phyloP scores from a whole-genome alignment of 1,284 basidiomycete genomes.

The Sporisorium reilianum region DNA sequence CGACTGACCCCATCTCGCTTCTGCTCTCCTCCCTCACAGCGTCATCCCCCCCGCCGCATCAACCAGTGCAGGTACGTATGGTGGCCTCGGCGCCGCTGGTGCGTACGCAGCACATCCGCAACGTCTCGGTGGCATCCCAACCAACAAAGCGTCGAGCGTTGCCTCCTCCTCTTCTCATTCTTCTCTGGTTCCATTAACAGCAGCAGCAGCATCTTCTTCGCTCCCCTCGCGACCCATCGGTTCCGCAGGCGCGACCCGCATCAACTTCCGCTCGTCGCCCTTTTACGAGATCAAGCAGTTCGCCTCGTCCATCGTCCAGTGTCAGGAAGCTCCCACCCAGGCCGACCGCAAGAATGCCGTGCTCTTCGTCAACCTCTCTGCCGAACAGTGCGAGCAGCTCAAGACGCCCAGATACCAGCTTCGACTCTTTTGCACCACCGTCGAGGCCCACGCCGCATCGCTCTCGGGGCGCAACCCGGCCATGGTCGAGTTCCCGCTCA shows the following conservation, averaged over 20 bases:
- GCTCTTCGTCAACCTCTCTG: constrained; percentile 44
- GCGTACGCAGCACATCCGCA: constrained; percentile 31
- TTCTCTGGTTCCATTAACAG: constrained; percentile 19
- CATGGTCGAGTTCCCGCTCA: constrained; percentile 62
- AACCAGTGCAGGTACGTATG: constrained; percentile 44
- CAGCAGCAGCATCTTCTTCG: constrained; percentile 8
- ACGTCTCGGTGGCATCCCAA: constrained; percentile 28
- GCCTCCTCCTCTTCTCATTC: constrained; percentile 37
- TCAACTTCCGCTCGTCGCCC: constrained; percentile 59
- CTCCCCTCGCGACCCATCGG: constrained; percentile 16
- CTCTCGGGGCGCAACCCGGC: constrained; percentile 40
- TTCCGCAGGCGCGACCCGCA: constrained; percentile 24
- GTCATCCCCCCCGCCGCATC: not conserved
- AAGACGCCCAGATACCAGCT: constrained; percentile 39
- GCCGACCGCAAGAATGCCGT: constrained; percentile 47
- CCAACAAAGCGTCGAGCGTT: constrained; percentile 28
- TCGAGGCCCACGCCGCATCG: constrained; percentile 55
- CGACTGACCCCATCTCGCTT: constrained; percentile 6
- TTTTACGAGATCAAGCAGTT: constrained; percentile 62
- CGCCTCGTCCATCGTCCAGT: constrained; percentile 47
- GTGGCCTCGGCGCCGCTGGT: constrained; percentile 22
- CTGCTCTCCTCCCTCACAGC: not conserved
- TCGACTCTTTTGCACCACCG: constrained; percentile 59
- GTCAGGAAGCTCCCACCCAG: constrained; percentile 53
- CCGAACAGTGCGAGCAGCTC: constrained; percentile 45